phyloP scores from a whole-genome alignment of 257 asterid genomes.

The Agastache rugosa region DNA sequence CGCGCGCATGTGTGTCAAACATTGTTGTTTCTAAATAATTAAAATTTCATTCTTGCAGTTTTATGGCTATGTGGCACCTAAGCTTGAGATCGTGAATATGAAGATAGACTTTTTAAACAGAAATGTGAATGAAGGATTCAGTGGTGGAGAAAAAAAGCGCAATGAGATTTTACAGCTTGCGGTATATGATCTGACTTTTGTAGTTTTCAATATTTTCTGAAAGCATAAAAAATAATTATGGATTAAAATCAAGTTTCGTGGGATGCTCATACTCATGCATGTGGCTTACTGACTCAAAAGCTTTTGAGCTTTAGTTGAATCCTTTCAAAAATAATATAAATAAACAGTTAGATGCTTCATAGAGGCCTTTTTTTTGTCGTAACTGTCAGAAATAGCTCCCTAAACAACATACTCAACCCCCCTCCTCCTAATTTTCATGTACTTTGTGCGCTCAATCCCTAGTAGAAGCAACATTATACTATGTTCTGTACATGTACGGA shows the following conservation, averaged over 20 bases:
- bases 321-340: neutral
- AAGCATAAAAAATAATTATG: neutral
- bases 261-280: neutral
- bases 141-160: conserved; percentile 99
- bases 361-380: neutral
- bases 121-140: conserved; percentile 98
- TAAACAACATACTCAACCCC: neutral
- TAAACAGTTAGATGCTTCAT: conserved; percentile 1
- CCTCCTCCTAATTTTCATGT: neutral
- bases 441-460: neutral
- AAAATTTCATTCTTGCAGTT: conserved; percentile 65
- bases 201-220: conserved; percentile 21
- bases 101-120: conserved; percentile 84
- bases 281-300: neutral
- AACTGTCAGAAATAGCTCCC: neutral
- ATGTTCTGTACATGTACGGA: neutral
- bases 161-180: conserved; percentile 97
- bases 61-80: conserved; percentile 81
- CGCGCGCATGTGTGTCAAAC: neutral
- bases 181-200: conserved; percentile 49
- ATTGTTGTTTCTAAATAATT: conserved; percentile 21
- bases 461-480: neutral
- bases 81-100: conserved; percentile 91
- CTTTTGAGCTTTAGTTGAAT: conserved; percentile 8
- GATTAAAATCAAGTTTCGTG: neutral